phyloP scores from a whole-genome alignment of 2,329 filamentous ascomycete species.

The Fusarium paranaense region DNA sequence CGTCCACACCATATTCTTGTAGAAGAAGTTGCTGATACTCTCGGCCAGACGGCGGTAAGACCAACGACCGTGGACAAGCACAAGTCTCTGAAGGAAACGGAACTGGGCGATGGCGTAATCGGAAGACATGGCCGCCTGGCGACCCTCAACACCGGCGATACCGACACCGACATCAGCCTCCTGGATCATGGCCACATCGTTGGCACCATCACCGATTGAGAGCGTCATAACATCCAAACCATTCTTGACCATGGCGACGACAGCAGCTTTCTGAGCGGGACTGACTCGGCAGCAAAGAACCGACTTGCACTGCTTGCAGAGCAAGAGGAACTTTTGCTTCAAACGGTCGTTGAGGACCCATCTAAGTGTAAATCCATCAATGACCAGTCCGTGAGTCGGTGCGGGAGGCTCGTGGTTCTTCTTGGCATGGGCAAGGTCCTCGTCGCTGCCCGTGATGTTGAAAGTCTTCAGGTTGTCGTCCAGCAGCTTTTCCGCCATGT shows the following conservation, averaged over 20 bases:
- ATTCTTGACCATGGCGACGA: slow-evolving; percentile 94
- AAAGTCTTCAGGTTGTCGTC: slow-evolving; percentile 80
- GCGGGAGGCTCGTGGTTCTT: slow-evolving; percentile 87
- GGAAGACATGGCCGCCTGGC: slow-evolving; percentile 95
- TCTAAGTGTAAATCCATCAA: slow-evolving; percentile 94
- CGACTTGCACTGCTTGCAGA: slow-evolving; percentile 97
- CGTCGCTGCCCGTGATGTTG: slow-evolving; percentile 83
- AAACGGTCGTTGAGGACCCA: slow-evolving; percentile 85
- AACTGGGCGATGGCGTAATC: slow-evolving; percentile 97
- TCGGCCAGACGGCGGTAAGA: slow-evolving; percentile 95
- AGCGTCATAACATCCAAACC: slow-evolving; percentile 96
- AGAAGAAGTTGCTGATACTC: slow-evolving; percentile 98
- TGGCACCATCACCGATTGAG: slow-evolving; percentile 92
- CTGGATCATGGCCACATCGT: slow-evolving; percentile 98
- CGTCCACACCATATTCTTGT: slow-evolving; percentile 99
- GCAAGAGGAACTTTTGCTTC: slow-evolving; percentile 90
- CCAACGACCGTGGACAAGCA: slow-evolving; percentile 93
- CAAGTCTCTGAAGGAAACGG: slow-evolving; percentile 83
- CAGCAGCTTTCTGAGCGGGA: slow-evolving; percentile 96
- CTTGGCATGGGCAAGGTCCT: slow-evolving; percentile 83
- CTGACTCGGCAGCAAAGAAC: slow-evolving; percentile 98
- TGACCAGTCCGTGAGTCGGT: slow-evolving; percentile 90
- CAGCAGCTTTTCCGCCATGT: slow-evolving; percentile 75
- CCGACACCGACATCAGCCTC: slow-evolving; percentile 97
- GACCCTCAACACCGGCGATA: slow-evolving; percentile 91